Percentiles rank a stretch among this genome's conserved stretches.
These are phyloP conservation scores for Scheffersomyces insectosa DNA, from an alignment of 1,139 yeast genomes.

Conservation along the genomic window DNA sequence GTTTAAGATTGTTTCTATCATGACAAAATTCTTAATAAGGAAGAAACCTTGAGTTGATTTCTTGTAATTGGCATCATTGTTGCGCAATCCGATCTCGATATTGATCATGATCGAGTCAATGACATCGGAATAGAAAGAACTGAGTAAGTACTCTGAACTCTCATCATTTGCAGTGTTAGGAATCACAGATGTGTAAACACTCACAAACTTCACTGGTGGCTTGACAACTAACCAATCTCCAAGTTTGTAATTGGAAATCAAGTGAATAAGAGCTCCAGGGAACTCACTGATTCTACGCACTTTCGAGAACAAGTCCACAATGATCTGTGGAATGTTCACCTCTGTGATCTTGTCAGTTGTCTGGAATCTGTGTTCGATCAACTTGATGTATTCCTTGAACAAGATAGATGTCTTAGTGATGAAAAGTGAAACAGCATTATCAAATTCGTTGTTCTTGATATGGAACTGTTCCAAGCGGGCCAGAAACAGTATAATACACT, in stretches of 20 bases:
- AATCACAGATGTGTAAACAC: constrained; percentile 50
- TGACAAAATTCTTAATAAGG: constrained; percentile 67
- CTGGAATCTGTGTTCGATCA: constrained; percentile 53
- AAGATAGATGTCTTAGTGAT: constrained; percentile 12
- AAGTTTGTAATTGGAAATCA: constrained; percentile 53
- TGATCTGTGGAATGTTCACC: constrained; percentile 66
- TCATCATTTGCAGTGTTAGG: constrained; percentile 35
- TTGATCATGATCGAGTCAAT: constrained; percentile 70
- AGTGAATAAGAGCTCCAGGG: constrained; percentile 50
- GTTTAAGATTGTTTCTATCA: constrained; percentile 73
- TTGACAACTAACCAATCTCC: constrained; percentile 70
- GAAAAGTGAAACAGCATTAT: constrained; percentile 8
- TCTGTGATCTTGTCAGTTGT: constrained; percentile 57
- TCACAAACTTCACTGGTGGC: constrained; percentile 53
- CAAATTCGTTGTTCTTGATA: constrained; percentile 12
- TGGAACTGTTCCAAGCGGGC: constrained; percentile 15
- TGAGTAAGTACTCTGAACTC: constrained; percentile 47
- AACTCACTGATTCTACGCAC: constrained; percentile 67
- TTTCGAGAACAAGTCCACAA: constrained; percentile 64
- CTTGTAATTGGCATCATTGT: constrained; percentile 30
- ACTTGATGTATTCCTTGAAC: constrained; percentile 57
- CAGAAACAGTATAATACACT: constrained; percentile 27
- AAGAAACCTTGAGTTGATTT: constrained; percentile 68
- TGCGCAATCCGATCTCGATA: constrained; percentile 55
- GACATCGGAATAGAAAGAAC: constrained; percentile 70